Base-by-base conservation (phyloP, 257 asterid species). In the Salvia splendens region DNA sequence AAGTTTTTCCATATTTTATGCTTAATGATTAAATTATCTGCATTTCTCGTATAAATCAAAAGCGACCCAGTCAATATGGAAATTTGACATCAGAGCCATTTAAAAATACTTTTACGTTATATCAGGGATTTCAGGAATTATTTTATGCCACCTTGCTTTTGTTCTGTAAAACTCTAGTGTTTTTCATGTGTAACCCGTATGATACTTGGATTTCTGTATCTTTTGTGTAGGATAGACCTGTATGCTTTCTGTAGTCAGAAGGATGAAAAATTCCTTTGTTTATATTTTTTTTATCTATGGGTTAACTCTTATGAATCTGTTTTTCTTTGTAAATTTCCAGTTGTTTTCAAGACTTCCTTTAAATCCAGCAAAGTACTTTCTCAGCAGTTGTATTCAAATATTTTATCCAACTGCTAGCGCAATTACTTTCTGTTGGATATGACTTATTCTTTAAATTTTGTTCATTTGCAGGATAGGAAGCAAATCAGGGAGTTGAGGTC, bases 401-500 rank as follows among this genome's bases (percentile, higher is more conserved):
- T 56, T 45, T 55, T 3, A 32, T 66, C 72, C 15, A 58, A 30
- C 41, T 71, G 17, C 15, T 51, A 7, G 67, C 64, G 43, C 16
- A 54, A 8, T 33, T 50, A 11, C 5, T 17, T 0, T 42, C 52
- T 42, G 43, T 16, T 61, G 7, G 8, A 42, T 43, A 35, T 30
- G 24, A 55, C 30, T 64, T 77, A 54, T 83, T 63, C 36, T 17
- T 33, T 75, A 60, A 49, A 69, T 14, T 62, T 81, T 16, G 8
- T 68, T 79, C 47, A 38, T 58, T 15, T 85, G 75, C 92, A 93
- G 99, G 79, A 76, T 20, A 77, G 71, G 71, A 88, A 86, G 90
- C 93, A 93, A 65, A 76, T 79, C 75, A 88, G 88, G 80, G 95
- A 88, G 74, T 73, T 93, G 85, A 88, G 99, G 80, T 80, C 97